These are phyloP conservation scores for Lumnitzera racemosa DNA, from an alignment of 345 rosid genomes.

Conservation along the genomic window DNA sequence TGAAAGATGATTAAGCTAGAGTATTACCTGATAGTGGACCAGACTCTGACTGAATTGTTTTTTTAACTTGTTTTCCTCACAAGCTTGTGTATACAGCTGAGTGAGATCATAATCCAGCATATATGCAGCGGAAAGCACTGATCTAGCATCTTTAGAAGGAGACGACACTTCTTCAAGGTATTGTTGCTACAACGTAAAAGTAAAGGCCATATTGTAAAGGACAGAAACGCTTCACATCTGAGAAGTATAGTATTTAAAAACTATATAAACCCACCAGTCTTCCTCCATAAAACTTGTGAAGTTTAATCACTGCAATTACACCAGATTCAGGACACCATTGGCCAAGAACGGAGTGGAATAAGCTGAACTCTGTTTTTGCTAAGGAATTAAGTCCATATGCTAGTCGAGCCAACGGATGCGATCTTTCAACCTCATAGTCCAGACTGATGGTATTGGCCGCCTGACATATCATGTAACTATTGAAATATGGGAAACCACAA, in stretches of 20 bases:
- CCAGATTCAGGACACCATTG: conserved; percentile 63
- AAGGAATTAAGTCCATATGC: conserved; percentile 69
- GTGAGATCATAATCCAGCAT: conserved; percentile 55
- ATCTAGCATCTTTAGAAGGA: conserved; percentile 69
- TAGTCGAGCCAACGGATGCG: conserved; percentile 71
- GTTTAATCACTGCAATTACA: conserved; percentile 43
- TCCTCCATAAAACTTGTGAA: conserved; percentile 82
- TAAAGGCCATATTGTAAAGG: background rate
- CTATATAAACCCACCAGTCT: conserved; percentile 62
- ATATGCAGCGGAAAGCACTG: conserved; percentile 77
- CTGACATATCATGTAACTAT: conserved; percentile 27
- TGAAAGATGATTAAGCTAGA: background rate
- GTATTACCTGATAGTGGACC: conserved; percentile 60
- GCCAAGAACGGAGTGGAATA: conserved; percentile 56
- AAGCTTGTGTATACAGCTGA: conserved; percentile 41
- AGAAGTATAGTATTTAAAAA: conserved; percentile 5
- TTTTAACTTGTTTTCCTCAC: conserved; percentile 26
- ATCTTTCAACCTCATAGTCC: conserved; percentile 47
- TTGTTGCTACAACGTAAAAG: conserved; percentile 46
- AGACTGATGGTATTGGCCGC: conserved; percentile 43
- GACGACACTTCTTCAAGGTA: conserved; percentile 61
- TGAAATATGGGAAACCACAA: background rate
- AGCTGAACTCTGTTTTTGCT: conserved; percentile 63
- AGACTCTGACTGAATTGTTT: conserved; percentile 29
- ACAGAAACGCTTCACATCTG: background rate